Conservation (phyloP, 2,329 filamentous ascomycete genomes). For the Verticillium tricorpus region DNA sequence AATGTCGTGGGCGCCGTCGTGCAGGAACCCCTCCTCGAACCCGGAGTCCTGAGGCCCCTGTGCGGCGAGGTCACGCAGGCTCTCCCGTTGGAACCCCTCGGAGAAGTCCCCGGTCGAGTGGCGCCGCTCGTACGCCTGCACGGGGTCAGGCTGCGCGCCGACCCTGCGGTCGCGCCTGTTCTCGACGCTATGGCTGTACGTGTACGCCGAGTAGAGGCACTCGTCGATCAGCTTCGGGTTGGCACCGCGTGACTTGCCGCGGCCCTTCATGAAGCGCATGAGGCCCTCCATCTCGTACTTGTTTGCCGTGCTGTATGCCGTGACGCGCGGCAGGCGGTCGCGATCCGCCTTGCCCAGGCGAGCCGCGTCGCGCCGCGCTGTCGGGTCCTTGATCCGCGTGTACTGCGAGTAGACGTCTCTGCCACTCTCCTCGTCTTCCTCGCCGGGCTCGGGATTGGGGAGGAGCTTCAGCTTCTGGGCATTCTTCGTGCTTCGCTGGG, state of each 20-base stretch:
- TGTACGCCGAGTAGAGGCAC: conserved; percentile 94
- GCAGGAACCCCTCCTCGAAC: conserved; percentile 21
- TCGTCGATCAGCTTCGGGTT: conserved; percentile 94
- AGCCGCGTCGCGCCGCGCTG: conserved; percentile 85
- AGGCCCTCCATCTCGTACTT: conserved; percentile 86
- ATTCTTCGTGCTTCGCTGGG: conserved; percentile 90
- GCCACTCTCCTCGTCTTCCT: conserved; percentile 88
- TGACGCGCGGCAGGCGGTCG: conserved; percentile 81
- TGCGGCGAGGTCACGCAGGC: conserved; percentile 58
- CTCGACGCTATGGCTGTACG: conserved; percentile 56
- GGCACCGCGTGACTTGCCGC: conserved; percentile 70
- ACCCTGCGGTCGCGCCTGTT: conserved; percentile 22
- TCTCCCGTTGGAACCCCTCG: conserved; percentile 52
- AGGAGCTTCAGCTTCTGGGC: conserved; percentile 97
- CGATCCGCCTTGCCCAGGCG: conserved; percentile 90
- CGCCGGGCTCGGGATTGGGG: conserved; percentile 79
- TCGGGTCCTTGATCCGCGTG: conserved; percentile 95
- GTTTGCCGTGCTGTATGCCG: conserved; percentile 93
- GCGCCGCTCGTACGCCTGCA: conserved; percentile 56
- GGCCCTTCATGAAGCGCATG: conserved; percentile 86
- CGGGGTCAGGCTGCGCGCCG: conserved; percentile 26
- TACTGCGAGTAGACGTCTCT: conserved; percentile 97
- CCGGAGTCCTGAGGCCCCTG: conserved; percentile 28
- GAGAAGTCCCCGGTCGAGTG: conserved; percentile 73
- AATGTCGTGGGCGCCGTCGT: conserved; percentile 17